Conservation (phyloP, 2,329 filamentous ascomycete species). For the Ceratocystis variospora region DNA sequence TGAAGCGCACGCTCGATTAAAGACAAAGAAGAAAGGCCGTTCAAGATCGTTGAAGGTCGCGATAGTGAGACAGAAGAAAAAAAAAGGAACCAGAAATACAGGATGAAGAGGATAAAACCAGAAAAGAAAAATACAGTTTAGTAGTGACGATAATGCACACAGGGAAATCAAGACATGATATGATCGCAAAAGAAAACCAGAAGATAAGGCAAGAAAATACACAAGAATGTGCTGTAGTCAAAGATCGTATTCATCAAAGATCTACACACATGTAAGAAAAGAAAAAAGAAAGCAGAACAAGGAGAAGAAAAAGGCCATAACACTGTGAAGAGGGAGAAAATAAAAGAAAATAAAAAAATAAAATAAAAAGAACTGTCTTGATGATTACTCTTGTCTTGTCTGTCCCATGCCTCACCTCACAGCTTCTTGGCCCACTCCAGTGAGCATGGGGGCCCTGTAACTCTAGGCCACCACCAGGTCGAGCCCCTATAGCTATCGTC, state of each 20-base stretch:
- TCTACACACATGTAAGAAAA: neutral
- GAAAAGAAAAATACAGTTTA: neutral
- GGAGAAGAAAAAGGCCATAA: neutral
- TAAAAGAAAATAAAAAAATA: neutral
- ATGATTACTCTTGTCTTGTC: neutral
- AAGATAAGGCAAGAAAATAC: neutral
- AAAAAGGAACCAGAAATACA: slow-evolving; percentile 1
- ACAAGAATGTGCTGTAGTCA: neutral
- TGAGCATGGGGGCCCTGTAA: no score
- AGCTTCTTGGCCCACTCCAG: no score
- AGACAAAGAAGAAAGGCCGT: neutral
- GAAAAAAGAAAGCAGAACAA: neutral
- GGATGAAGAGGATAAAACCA: neutral
- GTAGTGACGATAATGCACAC: neutral
- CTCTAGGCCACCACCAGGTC: neutral
- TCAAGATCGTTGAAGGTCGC: neutral
- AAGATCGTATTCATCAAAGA: neutral
- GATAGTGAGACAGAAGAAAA: slow-evolving; percentile 8
- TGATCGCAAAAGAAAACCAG: neutral
- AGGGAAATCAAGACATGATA: slow-evolving; percentile 1
- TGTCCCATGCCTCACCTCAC: neutral
- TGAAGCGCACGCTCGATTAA: neutral
- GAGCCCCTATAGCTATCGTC: neutral
- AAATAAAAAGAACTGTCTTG: neutral
- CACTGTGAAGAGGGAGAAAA: neutral